Base-by-base conservation (phyloP, 345 rosid genomes). In the Zanthoxylum bungeanum region DNA sequence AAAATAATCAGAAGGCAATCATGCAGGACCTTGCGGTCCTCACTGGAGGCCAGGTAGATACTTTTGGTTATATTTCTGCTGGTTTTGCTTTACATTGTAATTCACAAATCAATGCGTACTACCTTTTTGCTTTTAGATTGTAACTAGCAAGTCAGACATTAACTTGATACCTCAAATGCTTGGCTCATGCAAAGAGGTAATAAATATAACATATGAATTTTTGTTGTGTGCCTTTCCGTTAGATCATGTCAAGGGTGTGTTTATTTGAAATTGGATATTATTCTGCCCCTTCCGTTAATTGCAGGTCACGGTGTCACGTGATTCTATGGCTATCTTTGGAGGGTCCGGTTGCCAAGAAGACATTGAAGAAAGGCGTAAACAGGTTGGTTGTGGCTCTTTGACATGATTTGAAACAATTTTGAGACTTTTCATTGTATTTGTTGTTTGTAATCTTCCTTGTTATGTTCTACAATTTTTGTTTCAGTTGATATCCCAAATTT, bases 121-220 rank as follows among this genome's bases (percentile, higher is more conserved):
- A 56, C 53, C 11, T 37, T 37, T 37, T 9, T 8, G 7, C 7
- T 9, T 37, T 9, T 37, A 37, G 42, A 11, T 37, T 11, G 7
- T 64, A 25, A 42, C 36, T 11, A 51, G 42, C 42, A 86, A 80
- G 74, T 83, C 80, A 66, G 86, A 86, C 10, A 68, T 74, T 71
- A 82, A 80, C 55, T 80, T 85, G 40, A 78, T 67, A 28, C 44
- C 73, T 0, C 80, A 80, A 17, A 78, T 75, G 81, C 76, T 85
- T 59, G 86, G 86, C 1, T 55, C 77, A 11, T 82, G 85, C 80
- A 85, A 82, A 75, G 78, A 80, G 88, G 86, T 84, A n/a, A n/a
- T n/a, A n/a, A n/a, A n/a, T n/a, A n/a, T n/a, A n/a, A n/a, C n/a
- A n/a, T n/a, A n/a, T n/a, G n/a, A n/a, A n/a, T n/a, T n/a, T n/a